A percentile compares a stretch with the other conserved stretches of the same genome.
phyloP scores from a whole-genome alignment of 2,329 filamentous ascomycete species.

The Pseudogymnoascus sp. region DNA sequence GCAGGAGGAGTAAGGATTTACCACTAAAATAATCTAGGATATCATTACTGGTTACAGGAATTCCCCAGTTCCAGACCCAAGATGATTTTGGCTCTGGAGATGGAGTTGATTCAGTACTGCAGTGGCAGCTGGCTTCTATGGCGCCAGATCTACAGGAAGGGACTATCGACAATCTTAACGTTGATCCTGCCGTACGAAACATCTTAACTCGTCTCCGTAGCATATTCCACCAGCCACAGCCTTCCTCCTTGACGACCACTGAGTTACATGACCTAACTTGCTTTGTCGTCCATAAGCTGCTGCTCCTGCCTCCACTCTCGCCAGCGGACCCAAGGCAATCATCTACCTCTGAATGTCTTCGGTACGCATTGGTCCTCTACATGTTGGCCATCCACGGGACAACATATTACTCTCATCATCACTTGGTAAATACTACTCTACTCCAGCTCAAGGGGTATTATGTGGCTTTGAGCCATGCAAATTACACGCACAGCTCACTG shows the following conservation, averaged over 20 bases:
- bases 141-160: slow-evolving; percentile 19
- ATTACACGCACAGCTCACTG: slow-evolving; percentile 21
- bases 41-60: slow-evolving; percentile 45
- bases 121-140: slow-evolving; percentile 34
- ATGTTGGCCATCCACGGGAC: slow-evolving; percentile 47
- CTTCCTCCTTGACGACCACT: slow-evolving; percentile 29
- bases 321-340: slow-evolving; percentile 9
- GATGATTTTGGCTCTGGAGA: slow-evolving; percentile 40
- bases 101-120: slow-evolving; percentile 40
- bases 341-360: slow-evolving; percentile 36
- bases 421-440: slow-evolving; percentile 31
- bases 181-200: slow-evolving; percentile 14
- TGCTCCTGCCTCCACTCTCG: slow-evolving; percentile 23
- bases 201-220: slow-evolving; percentile 15
- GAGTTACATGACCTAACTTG: slow-evolving; percentile 47
- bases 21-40: slow-evolving; percentile 35
- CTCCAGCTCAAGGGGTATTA: slow-evolving; percentile 28
- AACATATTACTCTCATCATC: slow-evolving; percentile 46
- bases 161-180: slow-evolving; percentile 27
- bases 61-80: slow-evolving; percentile 45
- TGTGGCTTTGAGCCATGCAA: slow-evolving; percentile 13
- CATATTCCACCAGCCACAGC: slow-evolving; percentile 32
- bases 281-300: slow-evolving; percentile 44
- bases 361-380: slow-evolving; percentile 40
- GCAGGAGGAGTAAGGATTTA: neutral